Conservation (phyloP, 768 basidiomycete genomes). For the Boletellus ananas region DNA sequence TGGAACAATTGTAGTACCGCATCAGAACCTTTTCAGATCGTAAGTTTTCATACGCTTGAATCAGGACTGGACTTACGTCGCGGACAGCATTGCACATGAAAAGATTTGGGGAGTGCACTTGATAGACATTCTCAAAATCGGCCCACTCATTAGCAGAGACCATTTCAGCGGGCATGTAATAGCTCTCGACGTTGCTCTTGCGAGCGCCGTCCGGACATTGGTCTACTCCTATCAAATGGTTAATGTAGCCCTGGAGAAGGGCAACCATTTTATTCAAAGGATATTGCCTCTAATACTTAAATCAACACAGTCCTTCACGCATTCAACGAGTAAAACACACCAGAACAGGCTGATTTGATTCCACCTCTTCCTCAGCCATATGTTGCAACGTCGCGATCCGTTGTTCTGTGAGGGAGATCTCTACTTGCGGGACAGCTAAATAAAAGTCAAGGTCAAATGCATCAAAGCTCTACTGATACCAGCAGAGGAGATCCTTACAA, state of each 20-base stretch:
- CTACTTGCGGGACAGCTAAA: conserved; percentile 60
- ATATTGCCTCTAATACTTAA: conserved; percentile 19
- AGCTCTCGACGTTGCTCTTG: conserved; percentile 41
- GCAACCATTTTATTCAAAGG: conserved; percentile 48
- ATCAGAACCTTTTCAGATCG: conserved; percentile 61
- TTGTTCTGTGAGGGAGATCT: conserved; percentile 53
- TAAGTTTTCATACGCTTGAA: background rate
- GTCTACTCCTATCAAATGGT: conserved; percentile 48
- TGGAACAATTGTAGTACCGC: conserved; percentile 84
- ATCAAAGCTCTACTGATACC: background rate
- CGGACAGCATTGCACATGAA: conserved; percentile 73
- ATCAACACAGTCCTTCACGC: conserved; percentile 1
- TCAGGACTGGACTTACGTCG: conserved; percentile 51
- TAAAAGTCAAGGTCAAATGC: background rate
- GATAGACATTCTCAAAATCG: conserved; percentile 87
- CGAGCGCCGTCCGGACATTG: conserved; percentile 28
- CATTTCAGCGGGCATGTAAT: conserved; percentile 65
- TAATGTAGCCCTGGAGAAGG: conserved; percentile 59
- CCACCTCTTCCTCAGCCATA: conserved; percentile 13
- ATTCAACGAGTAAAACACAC: conserved; percentile 7
- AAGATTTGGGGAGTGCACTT: conserved; percentile 82
- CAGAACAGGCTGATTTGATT: conserved; percentile 8
- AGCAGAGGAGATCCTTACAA: conserved; percentile 42
- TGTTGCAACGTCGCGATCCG: conserved; percentile 50
- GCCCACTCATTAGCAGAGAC: conserved; percentile 69